phyloP scores from a whole-genome alignment of 2,329 filamentous ascomycete species.

The Berkeleyomyces basicola region DNA sequence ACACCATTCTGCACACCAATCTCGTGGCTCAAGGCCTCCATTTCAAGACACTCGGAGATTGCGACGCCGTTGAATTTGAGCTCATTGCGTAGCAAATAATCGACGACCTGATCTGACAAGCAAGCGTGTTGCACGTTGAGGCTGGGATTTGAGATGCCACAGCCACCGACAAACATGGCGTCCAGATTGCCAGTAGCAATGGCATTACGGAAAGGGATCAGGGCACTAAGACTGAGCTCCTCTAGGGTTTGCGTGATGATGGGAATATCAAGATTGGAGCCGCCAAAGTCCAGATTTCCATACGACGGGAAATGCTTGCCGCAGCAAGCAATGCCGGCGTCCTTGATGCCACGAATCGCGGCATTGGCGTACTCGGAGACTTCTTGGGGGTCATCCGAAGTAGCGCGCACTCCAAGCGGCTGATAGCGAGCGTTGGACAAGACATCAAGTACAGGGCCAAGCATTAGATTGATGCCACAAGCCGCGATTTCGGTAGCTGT shows the following conservation, averaged over 20 bases:
- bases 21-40: conserved; percentile 89
- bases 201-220: conserved; percentile 83
- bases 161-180: conserved; percentile 90
- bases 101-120: conserved; percentile 80
- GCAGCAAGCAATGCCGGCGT: conserved; percentile 74
- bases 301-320: conserved; percentile 97
- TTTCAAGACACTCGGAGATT: conserved; percentile 88
- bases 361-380: conserved; percentile 85
- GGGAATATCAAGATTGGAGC: conserved; percentile 78
- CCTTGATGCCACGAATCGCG: conserved; percentile 81
- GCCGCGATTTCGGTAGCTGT: conserved; percentile 85
- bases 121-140: conserved; percentile 95
- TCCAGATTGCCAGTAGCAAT: conserved; percentile 69
- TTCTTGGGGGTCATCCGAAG: conserved; percentile 85
- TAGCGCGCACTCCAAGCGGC: conserved; percentile 74
- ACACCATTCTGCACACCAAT: conserved; percentile 95
- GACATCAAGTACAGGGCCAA: conserved; percentile 86
- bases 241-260: conserved; percentile 92
- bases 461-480: conserved; percentile 88
- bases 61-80: conserved; percentile 83
- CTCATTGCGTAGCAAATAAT: conserved; percentile 74
- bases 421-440: conserved; percentile 86
- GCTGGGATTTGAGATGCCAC: conserved; percentile 76
- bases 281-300: conserved; percentile 84
- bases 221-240: conserved; percentile 75